Percentiles rank a stretch among this genome's conserved stretches.
Evolutionary conservation across 176 grass and related monocot genomes (phyloP).

Genomic region (Raddia distichophylla): DNA sequence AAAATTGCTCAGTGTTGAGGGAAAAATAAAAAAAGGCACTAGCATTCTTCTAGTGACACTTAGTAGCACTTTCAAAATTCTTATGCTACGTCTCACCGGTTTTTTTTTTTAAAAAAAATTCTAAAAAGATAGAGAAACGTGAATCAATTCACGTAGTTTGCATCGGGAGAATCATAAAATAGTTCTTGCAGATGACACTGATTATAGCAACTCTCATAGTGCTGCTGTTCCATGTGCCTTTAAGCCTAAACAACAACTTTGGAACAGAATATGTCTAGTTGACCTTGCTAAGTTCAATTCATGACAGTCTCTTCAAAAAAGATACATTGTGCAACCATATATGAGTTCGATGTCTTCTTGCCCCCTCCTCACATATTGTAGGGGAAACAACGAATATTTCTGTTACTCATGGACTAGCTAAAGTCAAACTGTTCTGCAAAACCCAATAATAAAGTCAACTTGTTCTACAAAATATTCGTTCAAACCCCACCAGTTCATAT

Average conservation of each 20-base stretch:
- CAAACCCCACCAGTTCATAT: background rate
- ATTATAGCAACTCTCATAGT: background rate
- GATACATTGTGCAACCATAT: background rate
- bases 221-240: constrained; percentile 14
- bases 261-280: background rate
- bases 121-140: background rate
- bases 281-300: constrained; percentile 38
- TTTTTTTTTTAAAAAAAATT: background rate
- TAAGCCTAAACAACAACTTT: constrained; percentile 15
- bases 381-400: constrained; percentile 40
- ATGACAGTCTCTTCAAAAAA: background rate
- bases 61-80: background rate
- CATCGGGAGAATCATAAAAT: background rate
- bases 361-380: constrained; percentile 12
- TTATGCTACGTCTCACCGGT: background rate
- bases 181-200: background rate
- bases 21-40: background rate
- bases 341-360: constrained; percentile 1
- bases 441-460: constrained; percentile 31
- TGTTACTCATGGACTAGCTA: background rate
- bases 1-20: background rate
- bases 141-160: background rate
- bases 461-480: constrained; percentile 20
- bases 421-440: constrained; percentile 36
- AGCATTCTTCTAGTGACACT: background rate